Evolutionary conservation across 2,329 filamentous ascomycete genomes (phyloP).

Genomic region (Exophiala phaeomuriformis): DNA sequence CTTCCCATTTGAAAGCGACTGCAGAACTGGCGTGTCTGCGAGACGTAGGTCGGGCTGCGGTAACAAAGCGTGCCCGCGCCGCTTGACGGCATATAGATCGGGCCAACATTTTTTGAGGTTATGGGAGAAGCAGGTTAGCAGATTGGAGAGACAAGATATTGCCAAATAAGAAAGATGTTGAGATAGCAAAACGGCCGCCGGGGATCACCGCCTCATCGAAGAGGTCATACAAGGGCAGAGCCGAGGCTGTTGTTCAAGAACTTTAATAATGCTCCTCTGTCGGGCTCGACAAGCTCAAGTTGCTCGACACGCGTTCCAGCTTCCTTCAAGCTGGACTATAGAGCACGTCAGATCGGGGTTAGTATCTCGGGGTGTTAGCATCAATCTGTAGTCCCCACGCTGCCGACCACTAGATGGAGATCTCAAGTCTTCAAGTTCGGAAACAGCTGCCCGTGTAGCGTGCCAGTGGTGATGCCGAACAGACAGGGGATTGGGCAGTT

Average conservation of each 20-base stretch:
- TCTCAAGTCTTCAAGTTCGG: too few relatives aligned
- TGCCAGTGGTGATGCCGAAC: too few relatives aligned
- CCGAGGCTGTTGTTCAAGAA: background rate
- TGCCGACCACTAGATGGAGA: too few relatives aligned
- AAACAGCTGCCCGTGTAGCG: too few relatives aligned
- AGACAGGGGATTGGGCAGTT: background rate
- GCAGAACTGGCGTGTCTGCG: conserved; percentile 23
- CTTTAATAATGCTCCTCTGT: background rate
- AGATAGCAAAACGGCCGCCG: background rate
- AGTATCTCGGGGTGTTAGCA: too few relatives aligned
- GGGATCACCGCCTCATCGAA: background rate
- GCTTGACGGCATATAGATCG: conserved; percentile 19
- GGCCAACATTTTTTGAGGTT: conserved; percentile 18
- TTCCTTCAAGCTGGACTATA: too few relatives aligned
- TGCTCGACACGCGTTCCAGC: too few relatives aligned
- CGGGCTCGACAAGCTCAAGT: background rate
- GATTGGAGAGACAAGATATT: background rate
- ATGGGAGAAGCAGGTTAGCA: background rate
- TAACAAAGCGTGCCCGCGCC: conserved; percentile 10
- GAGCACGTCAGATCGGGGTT: too few relatives aligned
- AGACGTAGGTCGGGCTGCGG: background rate
- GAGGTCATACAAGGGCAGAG: background rate
- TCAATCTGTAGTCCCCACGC: too few relatives aligned
- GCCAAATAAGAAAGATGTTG: background rate
- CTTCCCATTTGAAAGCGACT: conserved; percentile 75